phyloP scores from a whole-genome alignment of 495 filamentous ascomycete species.

The Letharia lupina region DNA sequence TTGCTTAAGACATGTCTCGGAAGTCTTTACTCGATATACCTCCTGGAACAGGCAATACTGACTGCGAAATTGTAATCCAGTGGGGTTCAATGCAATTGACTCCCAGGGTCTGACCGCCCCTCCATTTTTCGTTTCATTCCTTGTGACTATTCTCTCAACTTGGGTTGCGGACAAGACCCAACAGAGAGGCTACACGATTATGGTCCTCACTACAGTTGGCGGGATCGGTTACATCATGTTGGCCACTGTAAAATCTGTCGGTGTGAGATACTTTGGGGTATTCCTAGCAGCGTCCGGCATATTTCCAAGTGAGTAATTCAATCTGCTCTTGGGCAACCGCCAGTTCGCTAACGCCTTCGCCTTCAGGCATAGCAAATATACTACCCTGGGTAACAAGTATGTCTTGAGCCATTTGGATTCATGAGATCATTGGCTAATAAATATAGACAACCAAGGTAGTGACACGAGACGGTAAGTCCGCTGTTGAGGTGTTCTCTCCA shows the following conservation, averaged over 20 bases:
- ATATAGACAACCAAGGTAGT: conserved; percentile 14
- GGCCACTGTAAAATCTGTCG: conserved; percentile 48
- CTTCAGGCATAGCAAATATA: conserved; percentile 56
- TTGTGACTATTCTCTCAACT: conserved; percentile 57
- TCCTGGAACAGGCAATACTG: too few relatives aligned
- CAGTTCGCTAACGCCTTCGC: neutral
- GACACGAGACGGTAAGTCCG: conserved; percentile 6
- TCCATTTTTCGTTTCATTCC: conserved; percentile 69
- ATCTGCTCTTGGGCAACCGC: too few relatives aligned
- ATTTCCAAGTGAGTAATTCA: conserved; percentile 14
- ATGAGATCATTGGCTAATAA: neutral
- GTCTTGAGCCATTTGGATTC: conserved; percentile 17
- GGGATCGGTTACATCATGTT: conserved; percentile 67
- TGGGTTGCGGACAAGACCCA: conserved; percentile 65
- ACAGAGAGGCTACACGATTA: conserved; percentile 62
- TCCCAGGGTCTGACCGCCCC: conserved; percentile 77
- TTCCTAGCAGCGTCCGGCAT: conserved; percentile 59
- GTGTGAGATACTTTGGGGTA: conserved; percentile 56
- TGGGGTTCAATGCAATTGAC: conserved; percentile 65
- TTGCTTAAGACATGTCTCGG: too few relatives aligned
- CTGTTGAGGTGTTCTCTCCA: neutral
- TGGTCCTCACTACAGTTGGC: conserved; percentile 52
- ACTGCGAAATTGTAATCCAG: too few relatives aligned
- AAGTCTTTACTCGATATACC: too few relatives aligned
- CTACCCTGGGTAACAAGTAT: conserved; percentile 64